Percentiles rank a stretch among this genome's conserved stretches.
Conservation (phyloP, 225 moss, liverwort and hornwort species). For the Bryum argenteum region DNA sequence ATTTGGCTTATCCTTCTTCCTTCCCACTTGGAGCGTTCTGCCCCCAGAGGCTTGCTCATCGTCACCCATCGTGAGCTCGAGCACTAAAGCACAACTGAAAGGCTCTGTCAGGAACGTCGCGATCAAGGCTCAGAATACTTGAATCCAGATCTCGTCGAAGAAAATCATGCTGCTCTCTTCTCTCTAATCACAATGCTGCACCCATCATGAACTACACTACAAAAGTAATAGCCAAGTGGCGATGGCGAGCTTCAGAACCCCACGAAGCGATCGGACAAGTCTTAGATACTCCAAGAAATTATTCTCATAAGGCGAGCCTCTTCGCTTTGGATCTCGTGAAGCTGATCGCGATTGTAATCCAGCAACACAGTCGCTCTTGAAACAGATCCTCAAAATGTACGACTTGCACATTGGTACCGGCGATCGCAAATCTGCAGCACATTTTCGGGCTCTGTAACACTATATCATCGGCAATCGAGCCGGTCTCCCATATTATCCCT, state of each 20-base stretch:
- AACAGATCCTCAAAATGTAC: background rate
- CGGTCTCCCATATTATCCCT: background rate
- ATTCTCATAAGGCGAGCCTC: background rate
- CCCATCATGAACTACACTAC: too few species aligned
- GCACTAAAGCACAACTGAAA: background rate
- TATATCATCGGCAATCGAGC: background rate
- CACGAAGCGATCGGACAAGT: background rate
- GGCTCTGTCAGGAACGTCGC: background rate
- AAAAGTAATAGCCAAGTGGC: background rate
- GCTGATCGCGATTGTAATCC: constrained; percentile 2
- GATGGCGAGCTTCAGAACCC: background rate
- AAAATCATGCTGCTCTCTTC: constrained; percentile 1
- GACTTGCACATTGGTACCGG: background rate
- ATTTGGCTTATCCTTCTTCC: constrained; percentile 40
- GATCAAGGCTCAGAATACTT: constrained; percentile 3
- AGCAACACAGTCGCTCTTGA: constrained; percentile 13
- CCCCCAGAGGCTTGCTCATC: constrained; percentile 27
- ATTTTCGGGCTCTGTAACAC: background rate
- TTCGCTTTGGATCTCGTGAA: background rate
- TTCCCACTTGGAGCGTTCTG: constrained; percentile 26
- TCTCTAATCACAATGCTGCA: background rate
- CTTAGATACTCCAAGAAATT: background rate
- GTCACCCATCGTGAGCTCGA: constrained; percentile 26
- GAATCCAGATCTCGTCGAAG: background rate
- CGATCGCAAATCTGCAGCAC: background rate